phyloP scores from a whole-genome alignment of 495 filamentous ascomycete genomes.

The Penicillium diatomitis region DNA sequence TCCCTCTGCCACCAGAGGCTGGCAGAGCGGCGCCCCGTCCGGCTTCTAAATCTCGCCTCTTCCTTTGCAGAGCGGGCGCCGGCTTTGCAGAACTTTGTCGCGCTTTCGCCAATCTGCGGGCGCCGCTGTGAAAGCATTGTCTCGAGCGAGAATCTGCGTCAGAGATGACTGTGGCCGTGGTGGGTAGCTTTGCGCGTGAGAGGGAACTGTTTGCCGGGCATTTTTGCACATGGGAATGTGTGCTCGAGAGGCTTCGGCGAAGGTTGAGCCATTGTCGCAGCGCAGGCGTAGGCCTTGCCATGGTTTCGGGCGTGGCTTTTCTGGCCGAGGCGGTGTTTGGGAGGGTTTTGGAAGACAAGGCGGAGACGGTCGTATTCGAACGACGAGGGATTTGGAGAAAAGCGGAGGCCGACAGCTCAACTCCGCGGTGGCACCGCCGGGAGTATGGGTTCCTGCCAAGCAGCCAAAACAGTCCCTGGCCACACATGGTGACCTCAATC shows the following conservation, averaged over 20 bases:
- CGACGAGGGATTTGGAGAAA: constrained; percentile 4
- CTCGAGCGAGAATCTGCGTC: background rate
- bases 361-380: background rate
- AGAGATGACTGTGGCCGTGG: constrained; percentile 2
- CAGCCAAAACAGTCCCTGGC: background rate
- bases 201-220: background rate
- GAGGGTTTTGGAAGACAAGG: constrained; percentile 1
- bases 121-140: constrained; percentile 14
- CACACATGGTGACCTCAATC: too few relatives aligned
- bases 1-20: background rate
- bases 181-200: constrained; percentile 1
- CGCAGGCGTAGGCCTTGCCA: constrained; percentile 5
- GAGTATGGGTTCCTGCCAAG: background rate
- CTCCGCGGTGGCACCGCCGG: constrained; percentile 1
- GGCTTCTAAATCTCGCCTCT: background rate
- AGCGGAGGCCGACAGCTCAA: constrained; percentile 2
- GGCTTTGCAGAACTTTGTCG: background rate
- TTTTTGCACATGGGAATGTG: background rate
- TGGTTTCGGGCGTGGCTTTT: background rate
- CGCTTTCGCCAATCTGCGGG: background rate
- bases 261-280: constrained; percentile 8
- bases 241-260: constrained; percentile 1
- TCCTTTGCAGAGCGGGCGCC: background rate
- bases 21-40: background rate
- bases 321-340: background rate